Percentiles rank a stretch among this genome's conserved stretches.
Conservation (phyloP, 2,329 filamentous ascomycete genomes). For the Purpureocillium takamizusanense region DNA sequence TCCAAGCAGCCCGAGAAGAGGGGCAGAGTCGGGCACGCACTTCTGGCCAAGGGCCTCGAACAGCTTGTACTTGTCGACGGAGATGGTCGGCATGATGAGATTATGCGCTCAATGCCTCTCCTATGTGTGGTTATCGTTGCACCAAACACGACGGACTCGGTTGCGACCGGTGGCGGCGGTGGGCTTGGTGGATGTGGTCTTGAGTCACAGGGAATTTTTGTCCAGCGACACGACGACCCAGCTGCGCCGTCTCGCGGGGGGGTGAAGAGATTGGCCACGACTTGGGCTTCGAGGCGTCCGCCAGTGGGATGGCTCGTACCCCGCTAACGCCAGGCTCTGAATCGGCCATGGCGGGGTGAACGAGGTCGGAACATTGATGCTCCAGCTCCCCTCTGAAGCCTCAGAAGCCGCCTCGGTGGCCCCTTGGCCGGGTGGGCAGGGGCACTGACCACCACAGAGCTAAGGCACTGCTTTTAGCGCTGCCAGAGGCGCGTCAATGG, state of each 20-base stretch:
- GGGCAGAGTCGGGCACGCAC: slow-evolving; percentile 47
- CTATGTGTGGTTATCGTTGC: background rate
- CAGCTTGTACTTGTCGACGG: slow-evolving; percentile 91
- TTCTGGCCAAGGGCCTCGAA: slow-evolving; percentile 86
- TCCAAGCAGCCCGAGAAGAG: slow-evolving; percentile 11
- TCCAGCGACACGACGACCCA: background rate
- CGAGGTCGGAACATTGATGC: slow-evolving; percentile 19
- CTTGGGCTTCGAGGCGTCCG: slow-evolving; percentile 14
- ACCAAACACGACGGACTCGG: slow-evolving; percentile 1
- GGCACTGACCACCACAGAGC: too few species aligned
- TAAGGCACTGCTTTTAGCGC: too few species aligned
- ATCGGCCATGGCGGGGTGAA: slow-evolving; percentile 4
- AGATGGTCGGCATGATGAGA: slow-evolving; percentile 80
- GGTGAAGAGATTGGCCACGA: background rate
- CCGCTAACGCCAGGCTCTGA: background rate
- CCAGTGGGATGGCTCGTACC: background rate
- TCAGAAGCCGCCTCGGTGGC: too few species aligned
- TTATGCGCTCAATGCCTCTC: slow-evolving; percentile 13
- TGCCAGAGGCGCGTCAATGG: too few species aligned
- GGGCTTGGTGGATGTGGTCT: slow-evolving; percentile 7
- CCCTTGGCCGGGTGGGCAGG: too few species aligned
- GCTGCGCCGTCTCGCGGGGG: background rate
- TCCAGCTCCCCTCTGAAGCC: slow-evolving; percentile 9
- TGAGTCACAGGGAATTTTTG: slow-evolving; percentile 35
- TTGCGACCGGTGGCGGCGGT: slow-evolving; percentile 1